Base-by-base conservation (phyloP, 73 alveolate genomes). In the Tetrahymena thermophila region DNA sequence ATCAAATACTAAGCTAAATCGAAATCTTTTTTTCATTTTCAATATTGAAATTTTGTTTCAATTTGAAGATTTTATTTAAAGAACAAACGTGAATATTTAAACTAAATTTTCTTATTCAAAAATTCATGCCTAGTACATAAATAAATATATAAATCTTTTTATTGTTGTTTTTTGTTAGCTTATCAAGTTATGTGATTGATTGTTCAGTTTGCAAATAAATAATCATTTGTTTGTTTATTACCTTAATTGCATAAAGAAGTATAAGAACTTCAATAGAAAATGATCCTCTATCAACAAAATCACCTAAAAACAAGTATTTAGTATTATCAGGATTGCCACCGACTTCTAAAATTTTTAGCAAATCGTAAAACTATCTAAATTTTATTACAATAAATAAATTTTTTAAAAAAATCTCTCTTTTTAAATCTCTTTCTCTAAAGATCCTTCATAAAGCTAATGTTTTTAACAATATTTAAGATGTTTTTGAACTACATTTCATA, bases 201-300 rank as follows among this genome's bases (percentile, higher is more conserved):
- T 21, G 89, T 28, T 71, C 37, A n/a, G 25, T 56, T n/a, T n/a
- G n/a, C n/a, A n/a, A n/a, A n/a, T n/a, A n/a, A n/a, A n/a, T n/a
- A n/a, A n/a, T n/a, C n/a, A n/a, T n/a, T n/a, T n/a, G n/a, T n/a
- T n/a, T n/a, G n/a, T n/a, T n/a, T n/a, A n/a, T n/a, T 71, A 71
- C 89, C 85, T 98, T 98, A 56, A 98, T 58, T 15, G 99, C 93
- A 96, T 96, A 96, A 50, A 98, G 96, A 34, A 98, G 97, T n/a
- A 98, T 93, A 37, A 98, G 95, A 57, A 97, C 99, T 94, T 98
- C 99, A 23, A 98, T 96, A 15, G 99, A 98, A 95, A 97, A 98
- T 13, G 99, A 96, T 2, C 99, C 99, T 95, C 99, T 84, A 96
- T 98, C 99, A 21, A 98, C 99, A 96, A 98, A 98, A 94, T 98